These are phyloP conservation scores for Stenogyne calaminthoides DNA, from an alignment of 305 asterid species.

Conservation along the genomic window DNA sequence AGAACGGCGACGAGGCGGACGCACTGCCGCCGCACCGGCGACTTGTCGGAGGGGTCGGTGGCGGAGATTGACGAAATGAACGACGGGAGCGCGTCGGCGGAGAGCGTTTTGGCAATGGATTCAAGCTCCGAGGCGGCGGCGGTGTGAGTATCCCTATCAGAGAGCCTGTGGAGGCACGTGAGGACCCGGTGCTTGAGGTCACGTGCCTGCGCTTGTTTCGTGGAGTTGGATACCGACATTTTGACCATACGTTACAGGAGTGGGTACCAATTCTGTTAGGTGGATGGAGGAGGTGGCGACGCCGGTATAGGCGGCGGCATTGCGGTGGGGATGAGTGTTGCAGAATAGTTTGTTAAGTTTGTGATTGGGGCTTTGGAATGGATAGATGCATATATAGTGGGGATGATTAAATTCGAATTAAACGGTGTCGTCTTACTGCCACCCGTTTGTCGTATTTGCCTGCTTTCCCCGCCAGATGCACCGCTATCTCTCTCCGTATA, in stretches of 20 bases:
- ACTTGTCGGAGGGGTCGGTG: slow-evolving; percentile 72
- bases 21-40: slow-evolving; percentile 71
- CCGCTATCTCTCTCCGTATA: too few relatives aligned
- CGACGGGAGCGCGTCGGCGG: slow-evolving; percentile 51
- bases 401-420: background rate
- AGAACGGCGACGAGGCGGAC: slow-evolving; percentile 59
- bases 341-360: background rate
- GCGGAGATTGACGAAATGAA: slow-evolving; percentile 65
- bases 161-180: slow-evolving; percentile 74
- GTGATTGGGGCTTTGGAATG: background rate
- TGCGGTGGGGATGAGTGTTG: slow-evolving; percentile 27
- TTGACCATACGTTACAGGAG: background rate
- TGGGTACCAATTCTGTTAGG: background rate
- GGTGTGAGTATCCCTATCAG: slow-evolving; percentile 81
- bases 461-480: slow-evolving; percentile 28
- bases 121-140: slow-evolving; percentile 74
- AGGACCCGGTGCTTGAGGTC: slow-evolving; percentile 76
- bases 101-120: slow-evolving; percentile 54
- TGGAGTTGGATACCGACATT: slow-evolving; percentile 45
- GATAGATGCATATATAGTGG: background rate
- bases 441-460: slow-evolving; percentile 34
- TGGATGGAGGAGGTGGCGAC: slow-evolving; percentile 39
- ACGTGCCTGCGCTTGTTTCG: slow-evolving; percentile 58
- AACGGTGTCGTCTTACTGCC: slow-evolving; percentile 27
- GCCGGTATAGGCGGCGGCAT: slow-evolving; percentile 47